A percentile compares a stretch with the other conserved stretches of the same genome.
Evolutionary conservation across 2,329 filamentous ascomycete genomes (phyloP).

Genomic region (Helminthosporium solani): DNA sequence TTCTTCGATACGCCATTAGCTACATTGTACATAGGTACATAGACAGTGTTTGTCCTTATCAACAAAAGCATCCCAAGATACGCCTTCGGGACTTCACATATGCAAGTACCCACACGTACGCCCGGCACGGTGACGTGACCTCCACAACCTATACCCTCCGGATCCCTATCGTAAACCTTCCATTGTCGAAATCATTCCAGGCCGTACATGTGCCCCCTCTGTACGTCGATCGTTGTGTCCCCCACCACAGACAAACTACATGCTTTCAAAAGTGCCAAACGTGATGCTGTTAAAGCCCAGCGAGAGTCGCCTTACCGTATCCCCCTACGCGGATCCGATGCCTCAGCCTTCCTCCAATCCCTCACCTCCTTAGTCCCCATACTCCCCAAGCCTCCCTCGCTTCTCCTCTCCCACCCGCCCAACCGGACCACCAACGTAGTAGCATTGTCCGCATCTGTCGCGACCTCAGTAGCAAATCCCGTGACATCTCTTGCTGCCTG

Average conservation of each 20-base stretch:
- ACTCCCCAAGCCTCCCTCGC: conserved; percentile 84
- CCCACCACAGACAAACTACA: too few relatives aligned
- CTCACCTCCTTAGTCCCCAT: conserved; percentile 89
- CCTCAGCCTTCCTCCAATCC: conserved; percentile 78
- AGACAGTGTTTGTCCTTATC: too few relatives aligned
- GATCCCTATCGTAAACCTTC: too few relatives aligned
- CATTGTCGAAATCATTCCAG: too few relatives aligned
- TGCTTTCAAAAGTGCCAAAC: too few relatives aligned
- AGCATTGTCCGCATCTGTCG: conserved; percentile 62
- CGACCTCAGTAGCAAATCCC: conserved; percentile 83
- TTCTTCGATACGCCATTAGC: too few relatives aligned
- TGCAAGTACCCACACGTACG: background rate
- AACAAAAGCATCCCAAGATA: background rate
- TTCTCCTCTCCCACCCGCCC: conserved; percentile 67
- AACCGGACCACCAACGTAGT: conserved; percentile 64
- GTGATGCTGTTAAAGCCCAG: too few relatives aligned
- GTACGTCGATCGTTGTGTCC: too few relatives aligned
- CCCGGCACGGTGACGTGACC: too few relatives aligned
- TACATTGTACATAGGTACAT: too few relatives aligned
- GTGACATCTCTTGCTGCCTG: conserved; percentile 78
- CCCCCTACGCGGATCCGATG: conserved; percentile 74
- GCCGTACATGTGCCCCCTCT: too few relatives aligned
- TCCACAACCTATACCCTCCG: too few relatives aligned
- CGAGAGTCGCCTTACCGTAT: conserved; percentile 49
- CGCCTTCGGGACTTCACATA: background rate